phyloP scores from a whole-genome alignment of 371 early-diverging fungal species.

The Haplosporangium sp. region DNA sequence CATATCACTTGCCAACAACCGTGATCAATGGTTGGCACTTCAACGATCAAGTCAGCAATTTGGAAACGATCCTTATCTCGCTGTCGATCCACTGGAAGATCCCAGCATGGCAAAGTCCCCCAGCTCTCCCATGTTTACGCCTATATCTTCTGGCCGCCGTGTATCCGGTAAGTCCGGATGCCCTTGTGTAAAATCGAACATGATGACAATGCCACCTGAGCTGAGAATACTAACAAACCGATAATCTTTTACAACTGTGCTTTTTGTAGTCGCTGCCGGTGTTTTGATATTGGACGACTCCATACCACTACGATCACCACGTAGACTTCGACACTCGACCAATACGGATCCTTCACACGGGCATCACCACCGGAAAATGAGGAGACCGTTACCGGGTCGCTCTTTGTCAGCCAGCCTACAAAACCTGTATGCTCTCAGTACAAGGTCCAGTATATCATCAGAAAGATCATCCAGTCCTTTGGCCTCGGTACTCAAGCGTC shows the following conservation, averaged over 20 bases:
- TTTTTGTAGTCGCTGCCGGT: conserved; percentile 44
- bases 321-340: conserved; percentile 49
- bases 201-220: neutral
- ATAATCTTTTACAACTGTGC: no score
- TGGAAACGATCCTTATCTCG: conserved; percentile 35
- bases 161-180: conserved; percentile 45
- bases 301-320: conserved; percentile 15
- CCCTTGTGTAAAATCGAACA: no score
- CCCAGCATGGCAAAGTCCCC: conserved; percentile 20
- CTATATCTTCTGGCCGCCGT: conserved; percentile 28
- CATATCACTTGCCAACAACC: conserved; percentile 28
- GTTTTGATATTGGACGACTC: conserved; percentile 43
- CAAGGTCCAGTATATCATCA: conserved; percentile 16
- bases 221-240: neutral
- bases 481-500: conserved; percentile 30
- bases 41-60: conserved; percentile 30
- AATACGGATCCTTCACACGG: conserved; percentile 31
- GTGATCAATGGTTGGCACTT: conserved; percentile 37
- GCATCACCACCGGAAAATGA: conserved; percentile 35
- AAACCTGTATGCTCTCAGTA: conserved; percentile 26
- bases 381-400: conserved; percentile 34
- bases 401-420: conserved; percentile 40
- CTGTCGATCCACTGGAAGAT: conserved; percentile 35
- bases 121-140: conserved; percentile 14
- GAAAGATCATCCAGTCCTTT: conserved; percentile 7